Conservation (phyloP, 2,329 filamentous ascomycete species). For the Diaporthe vaccinii region DNA sequence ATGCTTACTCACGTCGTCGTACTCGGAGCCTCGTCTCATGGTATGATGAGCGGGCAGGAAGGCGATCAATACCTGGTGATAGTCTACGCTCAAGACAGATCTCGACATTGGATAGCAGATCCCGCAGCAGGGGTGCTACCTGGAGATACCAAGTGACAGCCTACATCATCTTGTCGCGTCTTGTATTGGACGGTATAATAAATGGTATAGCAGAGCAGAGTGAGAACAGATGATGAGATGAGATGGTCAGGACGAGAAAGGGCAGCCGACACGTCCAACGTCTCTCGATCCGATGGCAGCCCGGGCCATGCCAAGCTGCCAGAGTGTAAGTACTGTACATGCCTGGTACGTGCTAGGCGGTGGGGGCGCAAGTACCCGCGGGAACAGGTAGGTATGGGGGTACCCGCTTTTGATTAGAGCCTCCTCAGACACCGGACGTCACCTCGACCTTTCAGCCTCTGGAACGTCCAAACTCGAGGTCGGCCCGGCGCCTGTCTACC, state of each 20-base stretch:
- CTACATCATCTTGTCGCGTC: neutral
- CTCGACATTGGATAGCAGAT: neutral
- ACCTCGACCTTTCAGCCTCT: neutral
- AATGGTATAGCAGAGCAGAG: neutral
- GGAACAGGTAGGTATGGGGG: neutral
- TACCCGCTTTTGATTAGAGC: conserved; percentile 30
- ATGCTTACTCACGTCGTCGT: conserved; percentile 1
- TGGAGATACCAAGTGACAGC: conserved; percentile 8
- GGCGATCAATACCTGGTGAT: neutral
- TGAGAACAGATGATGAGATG: conserved; percentile 16
- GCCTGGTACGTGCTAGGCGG: neutral
- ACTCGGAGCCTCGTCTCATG: conserved; percentile 17
- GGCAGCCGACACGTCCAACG: conserved; percentile 23
- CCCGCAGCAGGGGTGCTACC: conserved; percentile 18
- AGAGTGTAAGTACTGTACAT: neutral
- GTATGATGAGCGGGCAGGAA: conserved; percentile 11
- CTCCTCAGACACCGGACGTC: conserved; percentile 27
- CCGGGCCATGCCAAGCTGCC: conserved; percentile 19
- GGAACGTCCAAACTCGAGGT: conserved; percentile 3
- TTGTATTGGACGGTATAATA: neutral
- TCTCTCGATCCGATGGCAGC: conserved; percentile 19
- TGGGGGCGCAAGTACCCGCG: neutral
- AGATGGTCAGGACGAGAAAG: neutral
- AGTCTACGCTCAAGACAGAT: neutral
- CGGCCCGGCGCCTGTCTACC: conserved; percentile 4